A percentile compares a stretch with the other conserved stretches of the same genome.
Conservation (phyloP, 495 filamentous ascomycete species). For the Aspergillus egyptiacus region DNA sequence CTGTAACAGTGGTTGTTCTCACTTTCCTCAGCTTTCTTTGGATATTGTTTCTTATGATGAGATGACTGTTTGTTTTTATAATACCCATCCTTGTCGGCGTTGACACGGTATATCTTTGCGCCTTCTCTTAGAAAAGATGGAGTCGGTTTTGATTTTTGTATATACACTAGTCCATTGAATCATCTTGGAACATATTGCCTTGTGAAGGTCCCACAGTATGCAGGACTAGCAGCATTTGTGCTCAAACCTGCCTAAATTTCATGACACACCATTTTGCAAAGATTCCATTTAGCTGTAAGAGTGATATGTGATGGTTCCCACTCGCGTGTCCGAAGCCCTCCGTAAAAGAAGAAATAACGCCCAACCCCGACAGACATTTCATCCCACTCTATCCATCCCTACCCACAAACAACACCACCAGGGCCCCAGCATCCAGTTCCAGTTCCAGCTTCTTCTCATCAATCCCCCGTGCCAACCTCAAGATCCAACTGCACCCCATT, state of each 20-base stretch:
- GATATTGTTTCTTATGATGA: neutral
- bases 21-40: neutral
- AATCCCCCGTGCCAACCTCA: conserved; percentile 19
- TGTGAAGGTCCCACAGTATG: neutral
- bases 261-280: no score
- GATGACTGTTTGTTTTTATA: conserved; percentile 4
- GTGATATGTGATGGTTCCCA: no score
- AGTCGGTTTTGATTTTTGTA: neutral
- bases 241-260: no score
- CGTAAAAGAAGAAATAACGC: no score
- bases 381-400: neutral
- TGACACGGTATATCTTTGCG: conserved; percentile 1
- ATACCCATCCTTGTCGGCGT: conserved; percentile 14
- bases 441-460: neutral
- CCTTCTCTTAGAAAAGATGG: neutral
- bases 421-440: no score
- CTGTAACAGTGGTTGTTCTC: conserved; percentile 29
- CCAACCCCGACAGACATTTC: no score
- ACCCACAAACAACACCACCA: neutral
- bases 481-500: conserved; percentile 19
- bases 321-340: no score
- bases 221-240: no score
- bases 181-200: neutral
- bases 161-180: neutral
- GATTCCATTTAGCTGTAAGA: no score